These are phyloP conservation scores for Begonia masoniana DNA, from an alignment of 306 rosid species.

Conservation along the genomic window DNA sequence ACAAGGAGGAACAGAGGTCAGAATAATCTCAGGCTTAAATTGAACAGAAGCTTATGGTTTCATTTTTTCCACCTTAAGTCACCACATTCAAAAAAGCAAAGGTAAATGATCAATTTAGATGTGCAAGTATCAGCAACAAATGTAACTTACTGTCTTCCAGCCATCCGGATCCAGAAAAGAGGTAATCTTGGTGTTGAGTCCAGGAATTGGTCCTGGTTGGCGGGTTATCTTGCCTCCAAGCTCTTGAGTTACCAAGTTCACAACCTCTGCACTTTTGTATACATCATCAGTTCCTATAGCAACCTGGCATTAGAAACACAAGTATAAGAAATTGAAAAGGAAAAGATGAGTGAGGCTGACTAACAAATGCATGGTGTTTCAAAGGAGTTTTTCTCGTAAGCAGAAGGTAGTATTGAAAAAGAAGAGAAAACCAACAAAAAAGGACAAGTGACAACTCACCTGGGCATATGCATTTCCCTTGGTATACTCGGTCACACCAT, in stretches of 20 bases:
- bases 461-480: slow-evolving; percentile 96
- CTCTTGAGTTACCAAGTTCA: slow-evolving; percentile 56
- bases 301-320: slow-evolving; percentile 29
- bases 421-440: background rate
- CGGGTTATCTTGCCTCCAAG: slow-evolving; percentile 93
- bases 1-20: slow-evolving; percentile 13
- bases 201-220: slow-evolving; percentile 81
- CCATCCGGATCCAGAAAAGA: slow-evolving; percentile 95
- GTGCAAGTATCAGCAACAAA: too few relatives aligned
- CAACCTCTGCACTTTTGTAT: slow-evolving; percentile 81
- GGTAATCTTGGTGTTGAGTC: slow-evolving; percentile 74
- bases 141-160: slow-evolving; percentile 82
- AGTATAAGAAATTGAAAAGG: slow-evolving; percentile 1
- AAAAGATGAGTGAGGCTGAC: background rate
- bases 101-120: too few relatives aligned
- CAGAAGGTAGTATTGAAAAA: background rate
- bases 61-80: background rate
- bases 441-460: slow-evolving; percentile 20
- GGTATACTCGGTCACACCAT: slow-evolving; percentile 80
- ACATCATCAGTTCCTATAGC: slow-evolving; percentile 94
- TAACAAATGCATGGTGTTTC: too few relatives aligned
- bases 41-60: background rate
- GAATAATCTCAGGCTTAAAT: background rate
- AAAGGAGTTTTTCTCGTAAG: too few relatives aligned
- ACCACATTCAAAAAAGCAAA: background rate